phyloP scores from a whole-genome alignment of 2,329 filamentous ascomycete species.

The Lasiodiplodia gonubiensis region DNA sequence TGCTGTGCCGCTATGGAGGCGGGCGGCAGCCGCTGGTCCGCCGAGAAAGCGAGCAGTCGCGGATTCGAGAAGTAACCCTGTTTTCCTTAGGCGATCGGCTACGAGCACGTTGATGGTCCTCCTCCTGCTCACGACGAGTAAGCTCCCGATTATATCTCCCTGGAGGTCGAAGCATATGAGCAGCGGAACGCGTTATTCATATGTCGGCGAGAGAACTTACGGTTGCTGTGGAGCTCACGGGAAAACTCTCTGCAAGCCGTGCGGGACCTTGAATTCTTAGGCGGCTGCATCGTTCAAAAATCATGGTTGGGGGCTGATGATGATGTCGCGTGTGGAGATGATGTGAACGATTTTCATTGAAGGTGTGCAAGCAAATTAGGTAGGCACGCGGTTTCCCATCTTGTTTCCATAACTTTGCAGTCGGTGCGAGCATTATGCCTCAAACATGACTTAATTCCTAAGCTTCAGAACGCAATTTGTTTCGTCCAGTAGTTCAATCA shows the following conservation, averaged over 20 bases:
- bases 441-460: neutral
- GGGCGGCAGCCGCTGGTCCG: no score
- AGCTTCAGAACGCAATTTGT: no score
- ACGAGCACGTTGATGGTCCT: neutral
- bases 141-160: neutral
- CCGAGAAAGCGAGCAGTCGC: neutral
- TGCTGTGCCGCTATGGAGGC: no score
- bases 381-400: neutral
- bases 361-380: neutral
- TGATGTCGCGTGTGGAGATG: no score
- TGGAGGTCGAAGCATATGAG: neutral
- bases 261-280: neutral
- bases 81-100: neutral
- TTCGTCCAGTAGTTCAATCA: no score
- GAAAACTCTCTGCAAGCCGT: neutral
- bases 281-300: neutral
- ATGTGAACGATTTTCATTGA: no score
- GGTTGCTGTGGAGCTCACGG: neutral
- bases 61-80: neutral
- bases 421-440: neutral
- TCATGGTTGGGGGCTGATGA: neutral
- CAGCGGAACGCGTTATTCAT: neutral
- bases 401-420: neutral
- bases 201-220: neutral
- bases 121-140: neutral